Evolutionary conservation across 768 basidiomycete genomes (phyloP).

Genomic region (Suillus placidus): DNA sequence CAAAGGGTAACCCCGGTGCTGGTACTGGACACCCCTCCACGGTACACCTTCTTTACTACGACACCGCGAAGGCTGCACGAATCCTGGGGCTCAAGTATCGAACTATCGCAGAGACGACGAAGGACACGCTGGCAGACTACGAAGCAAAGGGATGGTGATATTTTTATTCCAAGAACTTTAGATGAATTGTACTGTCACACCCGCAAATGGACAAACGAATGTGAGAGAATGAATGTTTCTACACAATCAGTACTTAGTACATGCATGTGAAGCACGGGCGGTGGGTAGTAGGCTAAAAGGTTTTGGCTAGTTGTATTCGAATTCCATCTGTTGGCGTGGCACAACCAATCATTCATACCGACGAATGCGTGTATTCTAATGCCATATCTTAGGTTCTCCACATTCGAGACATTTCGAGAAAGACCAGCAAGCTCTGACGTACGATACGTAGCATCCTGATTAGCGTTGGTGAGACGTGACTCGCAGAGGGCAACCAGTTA

Average conservation of each 20-base stretch:
- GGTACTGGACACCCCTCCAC: slow-evolving; percentile 27
- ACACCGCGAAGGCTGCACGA: slow-evolving; percentile 40
- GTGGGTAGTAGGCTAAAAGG: neutral
- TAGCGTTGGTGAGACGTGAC: no score
- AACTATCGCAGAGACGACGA: slow-evolving; percentile 42
- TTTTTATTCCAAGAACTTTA: neutral
- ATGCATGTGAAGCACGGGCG: neutral
- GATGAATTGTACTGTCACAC: neutral
- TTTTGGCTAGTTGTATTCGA: neutral
- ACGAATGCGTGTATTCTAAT: neutral
- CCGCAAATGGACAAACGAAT: neutral
- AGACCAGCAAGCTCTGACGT: no score
- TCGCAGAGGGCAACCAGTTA: no score
- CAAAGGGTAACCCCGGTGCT: slow-evolving; percentile 39
- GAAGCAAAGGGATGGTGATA: slow-evolving; percentile 45
- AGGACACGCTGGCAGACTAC: slow-evolving; percentile 46
- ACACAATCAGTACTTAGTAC: neutral
- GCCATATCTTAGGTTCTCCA: no score
- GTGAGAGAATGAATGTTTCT: neutral
- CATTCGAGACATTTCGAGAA: no score
- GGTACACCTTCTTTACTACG: slow-evolving; percentile 34
- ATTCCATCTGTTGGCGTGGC: no score
- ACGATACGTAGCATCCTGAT: no score
- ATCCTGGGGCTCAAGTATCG: slow-evolving; percentile 47
- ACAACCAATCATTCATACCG: no score